A percentile compares a stretch with the other conserved stretches of the same genome.
Conservation (phyloP, 805 yeast species). For the Wickerhamomyces alni region DNA sequence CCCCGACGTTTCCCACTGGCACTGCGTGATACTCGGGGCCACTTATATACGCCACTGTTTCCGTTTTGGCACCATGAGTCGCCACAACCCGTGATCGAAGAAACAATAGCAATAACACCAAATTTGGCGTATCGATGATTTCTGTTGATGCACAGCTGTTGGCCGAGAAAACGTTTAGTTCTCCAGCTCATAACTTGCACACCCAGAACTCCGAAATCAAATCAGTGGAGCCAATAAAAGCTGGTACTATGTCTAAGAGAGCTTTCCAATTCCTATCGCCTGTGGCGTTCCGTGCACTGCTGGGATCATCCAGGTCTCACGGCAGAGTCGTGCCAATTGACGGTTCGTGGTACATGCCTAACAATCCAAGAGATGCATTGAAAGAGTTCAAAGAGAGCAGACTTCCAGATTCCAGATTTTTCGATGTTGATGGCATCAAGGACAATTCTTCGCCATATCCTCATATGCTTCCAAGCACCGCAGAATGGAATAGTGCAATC, state of each 20-base stretch:
- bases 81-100: too few relatives aligned
- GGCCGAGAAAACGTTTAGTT: too few relatives aligned
- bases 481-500: slow-evolving; percentile 48
- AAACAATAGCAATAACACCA: too few relatives aligned
- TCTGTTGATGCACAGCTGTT: too few relatives aligned
- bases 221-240: too few relatives aligned
- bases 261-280: slow-evolving; percentile 21
- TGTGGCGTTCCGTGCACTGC: slow-evolving; percentile 17
- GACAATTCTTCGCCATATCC: slow-evolving; percentile 64
- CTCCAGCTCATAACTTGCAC: too few relatives aligned
- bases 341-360: slow-evolving; percentile 92
- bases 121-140: too few relatives aligned
- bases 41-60: too few relatives aligned
- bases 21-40: too few relatives aligned
- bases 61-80: too few relatives aligned
- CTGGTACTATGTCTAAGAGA: slow-evolving; percentile 18
- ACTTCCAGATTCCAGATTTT: slow-evolving; percentile 60
- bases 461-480: slow-evolving; percentile 77
- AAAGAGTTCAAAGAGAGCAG: slow-evolving; percentile 56
- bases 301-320: slow-evolving; percentile 10
- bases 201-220: too few relatives aligned
- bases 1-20: neutral
- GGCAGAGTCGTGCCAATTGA: slow-evolving; percentile 58
- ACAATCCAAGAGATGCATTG: slow-evolving; percentile 50
- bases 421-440: slow-evolving; percentile 70